Evolutionary conservation across 2,329 filamentous ascomycete species (phyloP), one percentile per base, ranked within the genome.

Genomic region (Fusarium pseudoanthophilum): DNA sequence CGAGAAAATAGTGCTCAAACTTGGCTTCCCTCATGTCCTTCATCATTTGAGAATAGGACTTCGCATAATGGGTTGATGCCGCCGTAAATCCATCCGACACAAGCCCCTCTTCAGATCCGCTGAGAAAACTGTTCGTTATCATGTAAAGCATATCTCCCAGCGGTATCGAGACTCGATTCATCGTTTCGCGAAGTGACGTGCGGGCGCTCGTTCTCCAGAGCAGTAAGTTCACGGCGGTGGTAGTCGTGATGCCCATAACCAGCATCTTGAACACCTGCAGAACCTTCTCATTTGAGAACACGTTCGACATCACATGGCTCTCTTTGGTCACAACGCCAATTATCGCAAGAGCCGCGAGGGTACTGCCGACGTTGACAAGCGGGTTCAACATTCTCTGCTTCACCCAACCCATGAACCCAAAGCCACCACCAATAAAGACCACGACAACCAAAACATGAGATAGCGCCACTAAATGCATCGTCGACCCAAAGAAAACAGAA

Each of bases 291-390:
- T 93, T 91, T 0, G 93, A 95, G 76, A 97, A 94, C 36, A 92
- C 91, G 4, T 93, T 94, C n/a, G 89, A 90, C 77, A 97, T 93
- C 1, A 98, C 91, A 2, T 94, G 91, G 40, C 94, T 95, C 79
- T 98, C 95, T 80, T 95, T 97, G 5, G 95, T 97, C 68, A 98
- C 85, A 39, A 97, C 90, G 2, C 93, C 95, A 77, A 98, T 97
- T 64, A 96, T 93, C 43, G 94, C 94, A 59, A 98, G 90, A 18
- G 94, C 95, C 5, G 95, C 91, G 66, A 98, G 87, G 26, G 95
- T 97, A 73, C 93, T 95, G 42, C 92, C 93, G 24, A 95, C 92
- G 76, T 95, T 95, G 72, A 96, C 93, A 43, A 96, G 84, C 4
- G 94, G 93, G 72, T 93, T 91, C 64, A 92, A 91, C 72, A 94